Conservation (phyloP, 257 asterid genomes). For the Catharanthus roseus region DNA sequence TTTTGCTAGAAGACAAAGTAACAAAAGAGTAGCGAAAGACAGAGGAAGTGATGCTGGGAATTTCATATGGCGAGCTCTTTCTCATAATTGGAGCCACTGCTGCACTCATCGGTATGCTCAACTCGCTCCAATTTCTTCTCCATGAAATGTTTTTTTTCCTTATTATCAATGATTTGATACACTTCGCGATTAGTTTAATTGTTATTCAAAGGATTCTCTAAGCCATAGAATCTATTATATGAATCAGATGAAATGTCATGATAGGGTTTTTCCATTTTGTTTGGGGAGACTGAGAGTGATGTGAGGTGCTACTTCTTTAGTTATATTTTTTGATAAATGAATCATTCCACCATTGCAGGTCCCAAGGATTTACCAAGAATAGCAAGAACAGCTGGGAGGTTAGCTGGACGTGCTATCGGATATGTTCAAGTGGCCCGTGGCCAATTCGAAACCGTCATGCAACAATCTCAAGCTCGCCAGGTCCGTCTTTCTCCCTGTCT, state of each 20-base stretch:
- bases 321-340: neutral
- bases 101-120: slow-evolving; percentile 54
- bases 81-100: slow-evolving; percentile 78
- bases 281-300: neutral
- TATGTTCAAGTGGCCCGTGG: slow-evolving; percentile 86
- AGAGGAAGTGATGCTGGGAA: slow-evolving; percentile 52
- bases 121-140: neutral
- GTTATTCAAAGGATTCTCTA: neutral
- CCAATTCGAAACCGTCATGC: slow-evolving; percentile 76
- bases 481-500: slow-evolving; percentile 25
- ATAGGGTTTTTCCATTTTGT: neutral
- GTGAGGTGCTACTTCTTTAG: neutral
- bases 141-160: neutral
- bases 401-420: slow-evolving; percentile 79
- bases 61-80: slow-evolving; percentile 80
- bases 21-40: too few species aligned
- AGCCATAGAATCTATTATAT: neutral
- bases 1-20: too few species aligned
- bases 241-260: neutral
- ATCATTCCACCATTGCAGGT: slow-evolving; percentile 31
- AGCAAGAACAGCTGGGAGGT: slow-evolving; percentile 74
- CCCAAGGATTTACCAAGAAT: slow-evolving; percentile 80
- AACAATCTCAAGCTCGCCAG: slow-evolving; percentile 84
- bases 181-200: neutral
- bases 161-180: neutral